Percentiles rank a stretch among this genome's conserved stretches.
Evolutionary conservation across 441 rosid species (phyloP).

Genomic region (Euphorbia schlechtendalii): DNA sequence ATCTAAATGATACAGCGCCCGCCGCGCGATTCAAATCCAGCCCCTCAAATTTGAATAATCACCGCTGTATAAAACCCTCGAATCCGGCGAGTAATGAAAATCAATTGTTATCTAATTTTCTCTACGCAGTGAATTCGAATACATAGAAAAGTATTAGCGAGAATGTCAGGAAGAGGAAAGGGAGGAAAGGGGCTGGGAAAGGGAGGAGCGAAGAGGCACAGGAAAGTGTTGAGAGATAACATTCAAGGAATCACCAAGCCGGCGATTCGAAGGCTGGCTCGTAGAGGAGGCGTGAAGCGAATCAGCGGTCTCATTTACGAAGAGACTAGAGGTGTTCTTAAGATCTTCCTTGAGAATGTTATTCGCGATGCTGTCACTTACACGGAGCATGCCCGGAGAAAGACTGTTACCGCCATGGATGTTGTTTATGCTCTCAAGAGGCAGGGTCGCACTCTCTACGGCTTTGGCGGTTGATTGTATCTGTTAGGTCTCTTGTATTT

Average conservation of each 20-base stretch:
- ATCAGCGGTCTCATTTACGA: constrained; percentile 20
- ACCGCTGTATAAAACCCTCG: constrained; percentile 1
- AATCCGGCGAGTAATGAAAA: background rate
- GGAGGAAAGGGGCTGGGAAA: too few relatives aligned
- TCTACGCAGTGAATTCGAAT: background rate
- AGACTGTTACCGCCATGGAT: too few relatives aligned
- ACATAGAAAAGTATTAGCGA: background rate
- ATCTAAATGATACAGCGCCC: background rate
- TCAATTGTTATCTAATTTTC: background rate
- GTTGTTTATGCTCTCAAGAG: too few relatives aligned
- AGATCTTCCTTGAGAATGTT: constrained; percentile 19
- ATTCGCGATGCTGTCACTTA: constrained; percentile 19
- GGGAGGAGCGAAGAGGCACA: too few relatives aligned
- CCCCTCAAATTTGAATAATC: background rate
- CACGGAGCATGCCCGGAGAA: too few relatives aligned
- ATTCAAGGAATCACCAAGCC: too few relatives aligned
- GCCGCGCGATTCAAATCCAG: too few relatives aligned
- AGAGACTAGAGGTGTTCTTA: constrained; percentile 17
- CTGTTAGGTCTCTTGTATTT: too few relatives aligned
- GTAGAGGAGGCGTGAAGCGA: constrained; percentile 20
- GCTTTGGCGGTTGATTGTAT: constrained; percentile 13
- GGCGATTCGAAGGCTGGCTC: constrained; percentile 15
- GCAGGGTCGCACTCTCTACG: too few relatives aligned
- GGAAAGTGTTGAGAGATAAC: too few relatives aligned
- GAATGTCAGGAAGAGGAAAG: constrained; percentile 21